phyloP scores from a whole-genome alignment of 1,284 basidiomycete species.

The Cystobasidium sp. region DNA sequence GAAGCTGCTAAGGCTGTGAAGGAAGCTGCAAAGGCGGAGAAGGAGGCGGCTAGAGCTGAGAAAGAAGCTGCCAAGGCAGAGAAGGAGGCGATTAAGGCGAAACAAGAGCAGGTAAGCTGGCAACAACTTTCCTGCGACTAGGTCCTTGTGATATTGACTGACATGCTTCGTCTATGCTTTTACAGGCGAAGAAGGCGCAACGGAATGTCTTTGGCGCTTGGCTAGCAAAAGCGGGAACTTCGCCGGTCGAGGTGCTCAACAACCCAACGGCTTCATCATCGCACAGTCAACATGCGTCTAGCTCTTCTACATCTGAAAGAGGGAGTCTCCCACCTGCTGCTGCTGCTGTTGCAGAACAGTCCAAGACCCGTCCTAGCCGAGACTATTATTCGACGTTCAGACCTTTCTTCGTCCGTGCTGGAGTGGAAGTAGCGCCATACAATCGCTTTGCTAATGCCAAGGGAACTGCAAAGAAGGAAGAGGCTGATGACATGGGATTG shows the following conservation, averaged over 20 bases:
- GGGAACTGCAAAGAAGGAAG: constrained; percentile 64
- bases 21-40: constrained; percentile 44
- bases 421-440: constrained; percentile 68
- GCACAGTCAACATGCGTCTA: constrained; percentile 1
- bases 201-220: constrained; percentile 47
- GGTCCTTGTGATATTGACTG: too few species aligned
- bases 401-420: constrained; percentile 75
- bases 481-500: constrained; percentile 58
- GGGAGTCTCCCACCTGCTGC: constrained; percentile 9
- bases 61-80: constrained; percentile 39
- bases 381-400: constrained; percentile 77
- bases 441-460: constrained; percentile 66
- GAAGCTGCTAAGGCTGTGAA: constrained; percentile 34
- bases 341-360: neutral
- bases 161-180: neutral
- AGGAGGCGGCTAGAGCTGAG: constrained; percentile 9
- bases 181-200: constrained; percentile 47
- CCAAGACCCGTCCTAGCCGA: constrained; percentile 52
- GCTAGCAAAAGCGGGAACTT: constrained; percentile 46
- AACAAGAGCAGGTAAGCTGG: constrained; percentile 41
- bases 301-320: constrained; percentile 15
- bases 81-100: constrained; percentile 8
- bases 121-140: too few species aligned
- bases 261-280: constrained; percentile 18
- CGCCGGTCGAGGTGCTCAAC: constrained; percentile 28